phyloP scores from a whole-genome alignment of 2,329 filamentous ascomycete species.

The Fusarium nodosum region DNA sequence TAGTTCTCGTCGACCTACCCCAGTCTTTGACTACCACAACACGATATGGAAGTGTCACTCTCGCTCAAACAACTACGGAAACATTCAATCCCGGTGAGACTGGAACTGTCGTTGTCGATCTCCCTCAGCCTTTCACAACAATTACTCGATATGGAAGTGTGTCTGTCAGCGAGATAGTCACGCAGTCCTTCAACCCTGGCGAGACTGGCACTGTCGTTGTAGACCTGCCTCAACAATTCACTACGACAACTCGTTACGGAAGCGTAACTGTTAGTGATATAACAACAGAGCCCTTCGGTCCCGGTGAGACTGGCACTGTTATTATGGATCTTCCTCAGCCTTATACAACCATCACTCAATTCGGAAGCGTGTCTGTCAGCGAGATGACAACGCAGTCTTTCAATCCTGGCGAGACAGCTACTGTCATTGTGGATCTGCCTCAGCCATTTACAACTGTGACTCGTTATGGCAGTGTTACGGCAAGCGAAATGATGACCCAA shows the following conservation, averaged over 20 bases:
- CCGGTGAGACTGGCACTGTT: background rate
- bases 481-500: background rate
- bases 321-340: conserved; percentile 3
- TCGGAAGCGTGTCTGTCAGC: background rate
- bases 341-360: background rate
- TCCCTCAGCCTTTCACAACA: background rate
- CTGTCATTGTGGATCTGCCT: background rate
- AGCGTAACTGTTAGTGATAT: background rate
- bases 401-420: background rate
- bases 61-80: background rate
- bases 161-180: background rate
- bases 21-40: background rate
- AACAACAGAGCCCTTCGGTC: background rate
- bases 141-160: conserved; percentile 1
- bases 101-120: background rate
- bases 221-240: background rate
- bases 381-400: background rate
- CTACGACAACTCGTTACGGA: background rate
- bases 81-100: background rate
- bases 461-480: background rate
- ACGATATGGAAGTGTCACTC: background rate
- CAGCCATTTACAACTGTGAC: background rate
- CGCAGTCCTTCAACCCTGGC: background rate
- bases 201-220: background rate
- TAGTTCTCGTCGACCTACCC: background rate